Base-by-base conservation (phyloP, 2,329 filamentous ascomycete genomes). In the Penicillium janthinellum region DNA sequence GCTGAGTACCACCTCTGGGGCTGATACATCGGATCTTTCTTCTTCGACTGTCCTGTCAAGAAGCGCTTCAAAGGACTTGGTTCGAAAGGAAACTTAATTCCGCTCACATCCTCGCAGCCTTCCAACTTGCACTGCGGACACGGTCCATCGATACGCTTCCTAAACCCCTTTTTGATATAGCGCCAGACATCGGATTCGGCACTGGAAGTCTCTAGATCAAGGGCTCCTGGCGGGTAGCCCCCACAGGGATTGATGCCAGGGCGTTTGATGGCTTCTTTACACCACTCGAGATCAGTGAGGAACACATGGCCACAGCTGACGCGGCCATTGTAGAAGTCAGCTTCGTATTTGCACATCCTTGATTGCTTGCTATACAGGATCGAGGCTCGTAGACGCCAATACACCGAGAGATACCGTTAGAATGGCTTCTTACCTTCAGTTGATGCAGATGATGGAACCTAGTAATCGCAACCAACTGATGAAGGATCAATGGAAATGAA, bases 231-330 rank as follows among this genome's bases (percentile, higher is more conserved):
- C 22, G 34, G 17, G 3, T 22, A 25, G n/a, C 35, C 39, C 35
- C 25, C 51, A 11, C 51, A 54, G 22, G 38, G 22, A 10, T 28
- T 20, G 14, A 34, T n/a, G 39, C 31, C 6, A 42, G 51, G 22
- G 5, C 38, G 25, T 38, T 44, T 15, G 14, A 41, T 22, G 28
- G 38, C 51, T 31, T 44, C 37, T 10, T 31, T 20, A 20, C 51
- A 54, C 31, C 28, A 11, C 8, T 42, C 51, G n/a, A 54, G 15
- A 1, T 35, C 42, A 2, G 20, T 31, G 14, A 35, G 35, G 38
- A 38, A 54, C 10, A 54, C 28, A 44, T 54, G 51, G 25, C 51
- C 25, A 6, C 51, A 54, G 28, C 51, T 54, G 22, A 41, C 15
- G 15, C 22, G 37, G 37, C 51, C 38, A 4, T 38, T 54, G n/a